phyloP scores from a whole-genome alignment of 2,329 filamentous ascomycete species.

The Talaromyces sp. region DNA sequence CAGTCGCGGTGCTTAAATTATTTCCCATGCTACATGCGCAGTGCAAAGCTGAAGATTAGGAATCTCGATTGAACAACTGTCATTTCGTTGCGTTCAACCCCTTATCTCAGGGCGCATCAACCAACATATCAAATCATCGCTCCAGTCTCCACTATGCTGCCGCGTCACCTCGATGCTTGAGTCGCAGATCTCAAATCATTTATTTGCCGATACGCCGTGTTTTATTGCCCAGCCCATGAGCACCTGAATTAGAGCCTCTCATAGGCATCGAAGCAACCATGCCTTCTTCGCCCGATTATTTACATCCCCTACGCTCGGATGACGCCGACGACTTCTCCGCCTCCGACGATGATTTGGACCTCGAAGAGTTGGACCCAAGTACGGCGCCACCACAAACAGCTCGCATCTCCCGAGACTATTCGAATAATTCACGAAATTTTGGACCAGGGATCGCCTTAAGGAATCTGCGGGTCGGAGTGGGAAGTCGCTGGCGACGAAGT shows the following conservation, averaged over 20 bases:
- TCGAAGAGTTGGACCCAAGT: slow-evolving; percentile 50
- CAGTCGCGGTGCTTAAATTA: slow-evolving; percentile 11
- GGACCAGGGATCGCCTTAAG: slow-evolving; percentile 47
- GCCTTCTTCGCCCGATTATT: slow-evolving; percentile 42
- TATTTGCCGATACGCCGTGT: slow-evolving; percentile 12
- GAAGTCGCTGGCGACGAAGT: slow-evolving; percentile 46
- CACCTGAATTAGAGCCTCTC: slow-evolving; percentile 3
- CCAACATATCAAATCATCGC: neutral
- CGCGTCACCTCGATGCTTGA: slow-evolving; percentile 18
- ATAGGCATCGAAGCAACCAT: slow-evolving; percentile 25
- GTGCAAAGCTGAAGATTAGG: neutral
- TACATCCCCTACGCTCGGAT: slow-evolving; percentile 36
- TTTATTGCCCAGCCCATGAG: slow-evolving; percentile 22
- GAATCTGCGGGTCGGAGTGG: slow-evolving; percentile 55
- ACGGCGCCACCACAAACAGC: slow-evolving; percentile 26
- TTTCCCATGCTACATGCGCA: neutral
- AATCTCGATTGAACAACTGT: neutral
- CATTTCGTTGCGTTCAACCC: neutral
- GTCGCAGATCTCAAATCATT: slow-evolving; percentile 19
- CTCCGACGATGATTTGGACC: slow-evolving; percentile 50
- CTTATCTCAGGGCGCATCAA: neutral
- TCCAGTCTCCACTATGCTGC: slow-evolving; percentile 15
- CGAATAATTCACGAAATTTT: slow-evolving; percentile 30
- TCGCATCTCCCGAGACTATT: slow-evolving; percentile 33
- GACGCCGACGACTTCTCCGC: slow-evolving; percentile 37